A percentile compares a stretch with the other conserved stretches of the same genome.
phyloP scores from a whole-genome alignment of 495 filamentous ascomycete species.

The Bombardia bombarda region DNA sequence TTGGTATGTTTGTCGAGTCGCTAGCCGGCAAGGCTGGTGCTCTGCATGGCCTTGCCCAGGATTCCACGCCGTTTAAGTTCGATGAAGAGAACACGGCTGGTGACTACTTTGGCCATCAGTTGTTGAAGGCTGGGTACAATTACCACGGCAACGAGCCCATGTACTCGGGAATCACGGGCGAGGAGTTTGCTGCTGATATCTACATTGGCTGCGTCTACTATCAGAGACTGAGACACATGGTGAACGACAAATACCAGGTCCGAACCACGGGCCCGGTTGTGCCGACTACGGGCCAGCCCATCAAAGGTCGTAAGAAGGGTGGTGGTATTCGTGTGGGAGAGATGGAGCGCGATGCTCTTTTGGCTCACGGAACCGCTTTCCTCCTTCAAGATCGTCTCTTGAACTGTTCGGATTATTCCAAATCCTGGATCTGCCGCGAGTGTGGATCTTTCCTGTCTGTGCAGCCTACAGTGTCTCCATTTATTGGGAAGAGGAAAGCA shows the following conservation, averaged over 20 bases:
- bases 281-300: slow-evolving; percentile 83
- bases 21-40: slow-evolving; percentile 92
- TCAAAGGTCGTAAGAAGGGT: slow-evolving; percentile 91
- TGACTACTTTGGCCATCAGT: slow-evolving; percentile 93
- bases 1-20: slow-evolving; percentile 98
- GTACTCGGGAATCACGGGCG: slow-evolving; percentile 92
- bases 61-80: slow-evolving; percentile 90
- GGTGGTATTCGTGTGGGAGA: slow-evolving; percentile 98
- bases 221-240: slow-evolving; percentile 96
- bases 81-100: slow-evolving; percentile 85
- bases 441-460: slow-evolving; percentile 87
- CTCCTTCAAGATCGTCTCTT: slow-evolving; percentile 89
- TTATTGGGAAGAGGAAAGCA: slow-evolving; percentile 50
- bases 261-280: slow-evolving; percentile 90
- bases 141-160: slow-evolving; percentile 98
- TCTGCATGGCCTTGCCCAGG: slow-evolving; percentile 88
- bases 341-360: slow-evolving; percentile 93
- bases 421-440: slow-evolving; percentile 75
- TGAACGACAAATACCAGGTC: slow-evolving; percentile 99
- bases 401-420: slow-evolving; percentile 89
- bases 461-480: slow-evolving; percentile 66
- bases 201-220: slow-evolving; percentile 97
- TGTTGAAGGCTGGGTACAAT: slow-evolving; percentile 91
- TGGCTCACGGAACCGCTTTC: slow-evolving; percentile 93
- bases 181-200: slow-evolving; percentile 90